These are phyloP conservation scores for Eleusine coracana DNA, from an alignment of 176 grass and related monocot species.

Conservation along the genomic window DNA sequence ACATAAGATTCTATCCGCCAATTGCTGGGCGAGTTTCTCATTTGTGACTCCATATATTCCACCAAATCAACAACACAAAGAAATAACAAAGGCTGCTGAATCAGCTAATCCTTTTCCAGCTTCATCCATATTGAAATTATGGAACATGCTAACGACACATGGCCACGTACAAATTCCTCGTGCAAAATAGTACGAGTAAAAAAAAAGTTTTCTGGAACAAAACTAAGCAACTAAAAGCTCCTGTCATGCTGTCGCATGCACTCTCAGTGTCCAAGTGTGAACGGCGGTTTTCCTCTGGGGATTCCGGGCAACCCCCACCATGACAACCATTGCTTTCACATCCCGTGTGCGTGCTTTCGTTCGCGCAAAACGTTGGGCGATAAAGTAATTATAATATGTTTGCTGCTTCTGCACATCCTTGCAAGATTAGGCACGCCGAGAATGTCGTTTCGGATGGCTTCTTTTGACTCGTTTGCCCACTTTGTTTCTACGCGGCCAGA, in stretches of 20 bases:
- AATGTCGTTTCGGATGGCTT: constrained; percentile 41
- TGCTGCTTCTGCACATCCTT: not conserved
- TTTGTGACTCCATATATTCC: not conserved
- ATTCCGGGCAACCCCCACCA: constrained; percentile 39
- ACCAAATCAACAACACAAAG: constrained; percentile 17
- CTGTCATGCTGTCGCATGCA: not conserved
- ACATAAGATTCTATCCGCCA: constrained; percentile 39
- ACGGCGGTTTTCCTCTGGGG: constrained; percentile 22
- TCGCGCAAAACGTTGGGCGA: constrained; percentile 39
- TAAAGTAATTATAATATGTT: not conserved
- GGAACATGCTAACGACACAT: constrained; percentile 16
- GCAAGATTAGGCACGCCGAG: constrained; percentile 26
- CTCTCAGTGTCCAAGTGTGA: constrained; percentile 30
- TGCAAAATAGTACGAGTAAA: not conserved
- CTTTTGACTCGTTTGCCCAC: constrained; percentile 36
- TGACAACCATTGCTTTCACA: constrained; percentile 23
- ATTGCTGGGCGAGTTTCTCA: constrained; percentile 15
- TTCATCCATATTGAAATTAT: constrained; percentile 14
- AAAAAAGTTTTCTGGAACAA: not conserved
- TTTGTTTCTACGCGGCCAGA: constrained; percentile 1
- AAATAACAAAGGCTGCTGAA: not conserved
- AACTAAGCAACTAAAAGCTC: not conserved
- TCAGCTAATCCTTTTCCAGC: constrained; percentile 1
- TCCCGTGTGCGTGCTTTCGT: constrained; percentile 38
- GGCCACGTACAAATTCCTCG: not conserved